Percentiles rank a stretch among this genome's conserved stretches.
Evolutionary conservation across 2,329 filamentous ascomycete species (phyloP).

Genomic region (Knoxdaviesia proteae): DNA sequence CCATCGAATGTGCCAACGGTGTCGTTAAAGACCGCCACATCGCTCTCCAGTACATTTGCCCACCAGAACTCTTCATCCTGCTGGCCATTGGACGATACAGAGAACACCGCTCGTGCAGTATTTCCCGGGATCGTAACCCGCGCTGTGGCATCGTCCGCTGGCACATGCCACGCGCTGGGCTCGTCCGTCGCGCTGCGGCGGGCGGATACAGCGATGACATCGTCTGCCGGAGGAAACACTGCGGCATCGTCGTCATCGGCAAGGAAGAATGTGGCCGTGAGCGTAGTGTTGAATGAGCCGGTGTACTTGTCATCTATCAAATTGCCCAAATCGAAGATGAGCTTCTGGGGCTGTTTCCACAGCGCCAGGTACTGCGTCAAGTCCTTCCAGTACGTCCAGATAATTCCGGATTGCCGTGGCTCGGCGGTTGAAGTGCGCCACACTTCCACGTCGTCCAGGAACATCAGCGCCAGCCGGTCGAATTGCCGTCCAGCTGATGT

Average conservation of each 20-base stretch:
- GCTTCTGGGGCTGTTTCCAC: constrained; percentile 46
- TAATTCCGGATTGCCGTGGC: constrained; percentile 48
- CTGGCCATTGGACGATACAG: constrained; percentile 61
- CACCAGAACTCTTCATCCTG: constrained; percentile 70
- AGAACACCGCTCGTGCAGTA: constrained; percentile 47
- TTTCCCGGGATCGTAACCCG: constrained; percentile 43
- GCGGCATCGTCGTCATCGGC: constrained; percentile 13
- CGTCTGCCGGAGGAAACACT: constrained; percentile 26
- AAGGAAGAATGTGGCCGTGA: constrained; percentile 53
- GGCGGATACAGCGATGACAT: constrained; percentile 47
- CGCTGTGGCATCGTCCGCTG: constrained; percentile 37
- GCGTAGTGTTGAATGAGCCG: constrained; percentile 49
- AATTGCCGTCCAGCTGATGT: constrained; percentile 52
- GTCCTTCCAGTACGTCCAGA: constrained; percentile 61
- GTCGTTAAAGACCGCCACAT: constrained; percentile 34
- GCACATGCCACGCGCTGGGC: constrained; percentile 48
- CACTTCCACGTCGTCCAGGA: constrained; percentile 57
- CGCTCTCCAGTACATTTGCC: constrained; percentile 49
- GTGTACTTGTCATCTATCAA: constrained; percentile 50
- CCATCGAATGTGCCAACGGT: constrained; percentile 39
- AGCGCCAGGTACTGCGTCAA: constrained; percentile 50
- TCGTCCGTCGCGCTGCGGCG: constrained; percentile 24
- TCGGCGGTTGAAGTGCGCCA: constrained; percentile 71
- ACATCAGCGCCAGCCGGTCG: constrained; percentile 58
- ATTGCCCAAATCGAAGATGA: constrained; percentile 68